A percentile compares a stretch with the other conserved stretches of the same genome.
These are phyloP conservation scores for Orbilia quercus DNA, from an alignment of 2,329 filamentous ascomycete genomes.

Conservation along the genomic window DNA sequence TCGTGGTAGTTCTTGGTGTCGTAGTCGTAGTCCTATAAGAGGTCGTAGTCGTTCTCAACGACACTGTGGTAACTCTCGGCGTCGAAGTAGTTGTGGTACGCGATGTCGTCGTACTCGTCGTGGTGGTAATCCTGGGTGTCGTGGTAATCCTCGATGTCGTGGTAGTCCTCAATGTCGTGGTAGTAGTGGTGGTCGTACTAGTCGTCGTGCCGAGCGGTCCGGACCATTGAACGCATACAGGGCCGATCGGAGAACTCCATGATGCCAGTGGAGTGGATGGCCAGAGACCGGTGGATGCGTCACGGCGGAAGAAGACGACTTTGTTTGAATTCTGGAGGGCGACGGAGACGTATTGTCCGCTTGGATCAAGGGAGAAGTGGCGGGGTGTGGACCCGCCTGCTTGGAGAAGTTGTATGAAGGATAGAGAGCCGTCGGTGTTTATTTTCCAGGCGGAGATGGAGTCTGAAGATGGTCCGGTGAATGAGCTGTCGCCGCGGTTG, in stretches of 20 bases:
- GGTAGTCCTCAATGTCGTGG: background rate
- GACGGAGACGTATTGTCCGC: slow-evolving; percentile 73
- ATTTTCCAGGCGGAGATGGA: slow-evolving; percentile 74
- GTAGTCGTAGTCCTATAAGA: slow-evolving; percentile 16
- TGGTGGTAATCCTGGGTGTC: background rate
- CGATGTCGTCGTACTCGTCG: slow-evolving; percentile 3
- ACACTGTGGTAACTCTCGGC: too few relatives aligned
- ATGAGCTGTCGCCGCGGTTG: slow-evolving; percentile 73
- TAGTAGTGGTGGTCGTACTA: slow-evolving; percentile 18
- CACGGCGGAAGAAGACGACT: slow-evolving; percentile 72
- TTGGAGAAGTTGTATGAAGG: slow-evolving; percentile 69
- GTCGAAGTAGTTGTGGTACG: slow-evolving; percentile 4
- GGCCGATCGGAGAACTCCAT: slow-evolving; percentile 26
- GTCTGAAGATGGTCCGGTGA: slow-evolving; percentile 69
- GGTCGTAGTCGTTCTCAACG: background rate
- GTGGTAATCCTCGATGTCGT: slow-evolving; percentile 3
- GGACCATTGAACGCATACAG: slow-evolving; percentile 43
- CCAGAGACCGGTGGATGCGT: slow-evolving; percentile 69
- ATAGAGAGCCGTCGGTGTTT: slow-evolving; percentile 69
- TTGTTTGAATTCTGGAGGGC: slow-evolving; percentile 72
- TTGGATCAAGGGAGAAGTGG: slow-evolving; percentile 74
- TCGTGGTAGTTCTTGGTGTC: background rate
- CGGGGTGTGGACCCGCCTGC: slow-evolving; percentile 74
- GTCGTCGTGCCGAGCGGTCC: background rate
- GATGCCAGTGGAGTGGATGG: slow-evolving; percentile 34